phyloP scores from a whole-genome alignment of 495 filamentous ascomycete genomes.

The Annulohypoxylon maeteangense region DNA sequence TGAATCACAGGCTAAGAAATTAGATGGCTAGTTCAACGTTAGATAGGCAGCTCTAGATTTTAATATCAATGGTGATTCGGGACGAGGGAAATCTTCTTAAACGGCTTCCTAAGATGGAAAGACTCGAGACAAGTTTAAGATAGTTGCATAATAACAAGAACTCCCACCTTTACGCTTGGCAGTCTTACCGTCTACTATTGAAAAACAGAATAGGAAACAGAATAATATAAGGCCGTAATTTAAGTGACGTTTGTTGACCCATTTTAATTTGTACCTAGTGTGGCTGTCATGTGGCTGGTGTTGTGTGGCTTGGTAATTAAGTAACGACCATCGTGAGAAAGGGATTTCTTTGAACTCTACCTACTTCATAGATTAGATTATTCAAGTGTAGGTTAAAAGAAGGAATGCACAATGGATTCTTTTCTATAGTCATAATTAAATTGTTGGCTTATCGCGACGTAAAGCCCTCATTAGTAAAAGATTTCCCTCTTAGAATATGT shows the following conservation, averaged over 20 bases:
- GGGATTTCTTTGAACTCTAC: background rate
- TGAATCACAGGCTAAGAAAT: background rate
- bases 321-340: background rate
- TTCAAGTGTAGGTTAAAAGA: background rate
- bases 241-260: constrained; percentile 31
- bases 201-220: background rate
- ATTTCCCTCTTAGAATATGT: too few relatives aligned
- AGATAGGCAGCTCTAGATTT: background rate
- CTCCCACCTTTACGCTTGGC: constrained; percentile 14
- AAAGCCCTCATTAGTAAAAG: too few relatives aligned
- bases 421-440: too few relatives aligned
- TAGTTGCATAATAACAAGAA: background rate
- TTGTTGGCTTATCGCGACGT: too few relatives aligned
- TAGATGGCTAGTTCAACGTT: background rate
- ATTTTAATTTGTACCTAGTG: constrained; percentile 18
- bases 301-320: background rate
- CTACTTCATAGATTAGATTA: too few relatives aligned
- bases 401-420: too few relatives aligned
- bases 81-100: constrained; percentile 4
- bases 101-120: constrained; percentile 39
- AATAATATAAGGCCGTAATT: background rate
- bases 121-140: constrained; percentile 24
- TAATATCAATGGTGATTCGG: background rate
- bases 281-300: background rate
- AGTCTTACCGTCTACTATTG: background rate